Conservation (phyloP, 441 rosid species). For the Arabidopsis hybrid region DNA sequence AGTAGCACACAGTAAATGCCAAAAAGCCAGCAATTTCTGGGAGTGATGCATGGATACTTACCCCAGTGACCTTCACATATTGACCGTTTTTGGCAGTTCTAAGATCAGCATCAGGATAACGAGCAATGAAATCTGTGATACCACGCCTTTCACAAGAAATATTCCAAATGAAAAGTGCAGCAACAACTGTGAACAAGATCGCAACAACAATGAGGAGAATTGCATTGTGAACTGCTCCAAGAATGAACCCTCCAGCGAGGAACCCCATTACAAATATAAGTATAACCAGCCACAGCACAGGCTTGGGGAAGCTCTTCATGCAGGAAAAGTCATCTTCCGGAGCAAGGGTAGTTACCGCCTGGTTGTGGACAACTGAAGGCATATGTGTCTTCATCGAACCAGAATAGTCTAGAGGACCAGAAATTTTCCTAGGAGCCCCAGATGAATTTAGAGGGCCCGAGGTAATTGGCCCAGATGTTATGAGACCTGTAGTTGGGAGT, state of each 20-base stretch:
- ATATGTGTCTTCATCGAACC: constrained; percentile 78
- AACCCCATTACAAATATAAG: constrained; percentile 97
- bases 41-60: constrained; percentile 45
- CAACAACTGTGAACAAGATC: constrained; percentile 79
- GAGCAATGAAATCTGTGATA: constrained; percentile 71
- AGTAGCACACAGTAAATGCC: constrained; percentile 18
- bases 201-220: constrained; percentile 91
- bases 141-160: constrained; percentile 84
- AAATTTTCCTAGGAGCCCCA: constrained; percentile 90
- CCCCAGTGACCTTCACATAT: constrained; percentile 98
- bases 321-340: constrained; percentile 88
- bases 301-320: constrained; percentile 88
- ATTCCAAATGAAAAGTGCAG: constrained; percentile 87
- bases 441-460: constrained; percentile 92
- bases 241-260: constrained; percentile 98
- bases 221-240: constrained; percentile 95
- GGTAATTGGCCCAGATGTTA: constrained; percentile 95
- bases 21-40: neutral
- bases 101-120: constrained; percentile 90
- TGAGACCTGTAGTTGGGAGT: constrained; percentile 94
- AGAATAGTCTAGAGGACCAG: constrained; percentile 88
- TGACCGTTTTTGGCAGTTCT: constrained; percentile 98
- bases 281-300: constrained; percentile 85
- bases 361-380: constrained; percentile 74
- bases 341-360: constrained; percentile 80